Evolutionary conservation across 108 stramenopile species (phyloP), one percentile per base, ranked within the genome.

Genomic region (Skeletonema menzelii): DNA sequence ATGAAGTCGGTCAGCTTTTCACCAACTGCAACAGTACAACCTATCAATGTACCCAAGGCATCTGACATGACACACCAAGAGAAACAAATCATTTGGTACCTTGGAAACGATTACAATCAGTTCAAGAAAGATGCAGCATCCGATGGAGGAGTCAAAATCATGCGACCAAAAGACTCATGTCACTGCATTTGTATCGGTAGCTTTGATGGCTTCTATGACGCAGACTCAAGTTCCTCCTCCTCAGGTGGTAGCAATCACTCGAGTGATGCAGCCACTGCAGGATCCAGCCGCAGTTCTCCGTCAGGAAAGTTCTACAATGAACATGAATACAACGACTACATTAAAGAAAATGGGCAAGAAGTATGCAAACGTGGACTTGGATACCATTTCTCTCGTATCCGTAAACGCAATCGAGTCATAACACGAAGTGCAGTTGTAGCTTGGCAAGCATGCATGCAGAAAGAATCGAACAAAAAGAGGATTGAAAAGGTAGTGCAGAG

Each of bases 281-380:
- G 49, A 10, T 53, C 49, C 8, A 53, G 8, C 22, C 22, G 49
- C 6, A n/a, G 22, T 2, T 53, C 49, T 22, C 49, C 49, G 10
- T 53, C 49, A 53, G 49, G 49, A 20, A 53, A 53, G 17, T 53
- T 60, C 22, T 38, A 61, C 42, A 59, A 59, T 26, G 57, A 58
- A 28, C 62, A 46, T n/a, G 61, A 72, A 72, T 72, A 49, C 35
- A 42, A 53, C 12, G 44, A 53, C 53, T 47, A 72, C 30, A 31
- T 37, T 11, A 26, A 57, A 7, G 13, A 17, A 26, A 27, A 38
- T 20, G 61, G 35, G 0, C 17, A 63, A 11, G 20, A 32, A 3
- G 53, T 72, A 55, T 72, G 70, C 26, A 72, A 72, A 38, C 70
- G 70, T 38, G 70, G 70, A 13, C 47, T 72, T 22, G 70, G 70